Conservation (phyloP, 805 yeast species). For the Metschnikowia sp. region DNA sequence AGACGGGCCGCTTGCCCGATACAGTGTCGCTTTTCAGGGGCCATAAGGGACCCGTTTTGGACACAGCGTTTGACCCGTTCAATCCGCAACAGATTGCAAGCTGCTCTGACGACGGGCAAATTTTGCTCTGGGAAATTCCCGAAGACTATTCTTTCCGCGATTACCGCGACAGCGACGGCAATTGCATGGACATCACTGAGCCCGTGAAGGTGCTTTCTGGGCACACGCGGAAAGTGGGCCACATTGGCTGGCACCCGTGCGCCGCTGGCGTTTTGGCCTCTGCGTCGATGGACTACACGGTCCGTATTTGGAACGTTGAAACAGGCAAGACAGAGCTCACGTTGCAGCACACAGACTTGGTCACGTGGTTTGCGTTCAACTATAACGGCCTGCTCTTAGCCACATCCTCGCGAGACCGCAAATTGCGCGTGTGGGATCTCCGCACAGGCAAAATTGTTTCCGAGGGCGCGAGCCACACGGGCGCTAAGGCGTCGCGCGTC, state of each 20-base stretch:
- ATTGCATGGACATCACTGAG: slow-evolving; percentile 56
- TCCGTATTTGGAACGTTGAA: slow-evolving; percentile 86
- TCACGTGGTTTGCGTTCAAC: slow-evolving; percentile 90
- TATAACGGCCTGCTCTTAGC: slow-evolving; percentile 85
- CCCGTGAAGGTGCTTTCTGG: slow-evolving; percentile 75
- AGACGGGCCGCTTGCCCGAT: slow-evolving; percentile 92
- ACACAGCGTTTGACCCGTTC: slow-evolving; percentile 94
- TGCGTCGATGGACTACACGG: slow-evolving; percentile 84
- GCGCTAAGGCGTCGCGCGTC: slow-evolving; percentile 87
- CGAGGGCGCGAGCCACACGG: slow-evolving; percentile 88
- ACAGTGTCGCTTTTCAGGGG: slow-evolving; percentile 92
- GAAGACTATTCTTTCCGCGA: slow-evolving; percentile 69
- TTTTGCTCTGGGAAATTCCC: slow-evolving; percentile 87
- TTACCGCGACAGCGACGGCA: slow-evolving; percentile 50
- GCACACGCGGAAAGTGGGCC: slow-evolving; percentile 94
- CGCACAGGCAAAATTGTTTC: slow-evolving; percentile 68
- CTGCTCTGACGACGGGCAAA: slow-evolving; percentile 42
- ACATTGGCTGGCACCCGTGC: slow-evolving; percentile 82
- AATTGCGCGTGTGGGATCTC: slow-evolving; percentile 87
- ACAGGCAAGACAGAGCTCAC: slow-evolving; percentile 69
- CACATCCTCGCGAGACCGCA: slow-evolving; percentile 88
- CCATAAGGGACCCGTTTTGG: slow-evolving; percentile 91
- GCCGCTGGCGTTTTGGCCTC: slow-evolving; percentile 87
- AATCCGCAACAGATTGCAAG: slow-evolving; percentile 51
- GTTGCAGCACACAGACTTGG: slow-evolving; percentile 82